Base-by-base conservation (phyloP, 2,329 filamentous ascomycete species). In the Aureobasidium melanogenum region DNA sequence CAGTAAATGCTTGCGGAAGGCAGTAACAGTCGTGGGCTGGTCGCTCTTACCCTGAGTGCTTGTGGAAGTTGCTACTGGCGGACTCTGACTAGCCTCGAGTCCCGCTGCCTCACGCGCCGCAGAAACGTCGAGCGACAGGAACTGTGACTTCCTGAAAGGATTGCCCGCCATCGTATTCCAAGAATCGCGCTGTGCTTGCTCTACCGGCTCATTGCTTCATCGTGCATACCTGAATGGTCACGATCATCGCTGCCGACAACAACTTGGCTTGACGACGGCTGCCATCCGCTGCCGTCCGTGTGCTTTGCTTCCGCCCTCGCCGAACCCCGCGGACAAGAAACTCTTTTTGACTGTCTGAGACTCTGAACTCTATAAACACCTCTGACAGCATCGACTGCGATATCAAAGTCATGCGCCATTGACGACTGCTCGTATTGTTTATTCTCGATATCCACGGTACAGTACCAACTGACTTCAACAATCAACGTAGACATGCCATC, bases 401-500 rank as follows among this genome's bases (percentile, higher is more conserved):
- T 17, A 12, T 30, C 50, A 56, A 56, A 56, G 52, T 44, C 52
- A 56, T 43, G 52, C 50, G 50, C 50, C 15, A 9, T 51, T n/a
- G 15, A 24, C 15, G 26, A 51, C 10, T 51, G 30, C 19, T 52
- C 22, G 22, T 39, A 3, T 9, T 38, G 14, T 28, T 30, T 52
- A 39, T 52, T 39, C 12, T 15, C 22, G 24, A 19, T 1, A 6
- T 52, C 36, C n/a, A 26, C 34, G 9, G 30, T 32, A 32, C 30
- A 9, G 8, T 32, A 32, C 8, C 22, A 36, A 34, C 19, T 19
- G 15, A 24, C 28, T 28, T 47, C 54, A 59, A 81, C 88, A 59
- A 81, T 88, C 71, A 61, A 79, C 74, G 70, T 86, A 86, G 52
- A 86, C 82, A 72, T 79, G 77, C 84, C 84, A 86, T 51, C 80